phyloP scores from a whole-genome alignment of 225 moss, liverwort and hornwort genomes.

The Sphagnum tenellum region DNA sequence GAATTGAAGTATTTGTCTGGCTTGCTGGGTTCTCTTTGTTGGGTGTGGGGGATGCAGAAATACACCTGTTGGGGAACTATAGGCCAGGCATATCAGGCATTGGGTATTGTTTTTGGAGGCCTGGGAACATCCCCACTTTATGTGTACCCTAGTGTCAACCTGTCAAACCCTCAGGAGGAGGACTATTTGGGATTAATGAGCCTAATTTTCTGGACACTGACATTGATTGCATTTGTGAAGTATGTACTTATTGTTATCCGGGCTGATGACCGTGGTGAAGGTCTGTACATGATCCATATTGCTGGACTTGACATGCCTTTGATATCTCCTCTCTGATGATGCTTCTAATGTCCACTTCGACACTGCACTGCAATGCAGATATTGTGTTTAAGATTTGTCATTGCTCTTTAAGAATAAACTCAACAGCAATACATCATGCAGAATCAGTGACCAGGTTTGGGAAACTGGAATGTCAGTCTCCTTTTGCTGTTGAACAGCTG shows the following conservation, averaged over 20 bases:
- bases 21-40: too few species aligned
- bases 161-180: constrained; percentile 35
- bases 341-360: too few species aligned
- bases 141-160: constrained; percentile 66
- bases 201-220: constrained; percentile 78
- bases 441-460: too few species aligned
- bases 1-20: too few species aligned
- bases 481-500: too few species aligned
- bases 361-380: too few species aligned
- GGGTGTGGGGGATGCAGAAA: constrained; percentile 21
- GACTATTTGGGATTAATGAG: constrained; percentile 60
- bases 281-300: constrained; percentile 7
- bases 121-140: constrained; percentile 78
- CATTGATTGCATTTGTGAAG: constrained; percentile 58
- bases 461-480: too few species aligned
- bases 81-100: constrained; percentile 50
- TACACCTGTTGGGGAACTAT: constrained; percentile 51
- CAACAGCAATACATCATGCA: too few species aligned
- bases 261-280: constrained; percentile 84
- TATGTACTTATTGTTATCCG: constrained; percentile 58
- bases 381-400: too few species aligned
- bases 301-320: too few species aligned
- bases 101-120: constrained; percentile 82
- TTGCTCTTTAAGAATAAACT: too few species aligned
- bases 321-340: too few species aligned